Evolutionary conservation across 169 alveolate species (phyloP), one percentile per base, ranked within the genome.

Genomic region (Plasmodium yoelii): DNA sequence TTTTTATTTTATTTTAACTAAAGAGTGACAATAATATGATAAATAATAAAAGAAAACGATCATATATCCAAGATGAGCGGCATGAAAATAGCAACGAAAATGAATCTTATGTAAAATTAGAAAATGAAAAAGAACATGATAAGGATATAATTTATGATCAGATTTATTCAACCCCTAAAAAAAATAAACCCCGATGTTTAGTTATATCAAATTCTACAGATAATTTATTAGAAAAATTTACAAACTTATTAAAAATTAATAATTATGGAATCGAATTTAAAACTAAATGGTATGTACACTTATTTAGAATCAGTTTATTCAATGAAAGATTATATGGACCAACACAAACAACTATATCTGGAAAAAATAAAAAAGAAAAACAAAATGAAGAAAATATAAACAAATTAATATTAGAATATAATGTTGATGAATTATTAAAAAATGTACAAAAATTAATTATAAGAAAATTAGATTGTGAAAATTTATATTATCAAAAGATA

Each of bases 401-500:
- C 34, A 82, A 82, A 42, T 13, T 39, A 46, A 53, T 56, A n/a
- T n/a, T 39, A 9, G 90, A 82, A 15, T 67, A 82, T n/a, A 82
- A 82, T 67, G 60, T 82, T 59, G 90, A 82, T 47, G 72, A 82
- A 18, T 24, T 67, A 19, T 24, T 82, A 22, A 39, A 51, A 44
- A 82, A 82, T 9, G 15, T 82, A 9, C 90, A 82, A 67, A 28
- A 15, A 7, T 39, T 82, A 18, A 24, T 82, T 2, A 46, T 65
- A 10, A 28, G 90, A 53, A 65, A 68, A 82, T 42, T 82, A 55
- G 82, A 82, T 65, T 82, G 90, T 39, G 84, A 82, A 34, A 82
- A 65, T 65, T 82, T 82, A 60, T 82, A 82, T 70, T 82, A 82
- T 56, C 90, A 61, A 47, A 82, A 82, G 65, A 82, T 82, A n/a